phyloP scores from a whole-genome alignment of 1,139 yeast genomes.

The Yamadazyma epiphylla region DNA sequence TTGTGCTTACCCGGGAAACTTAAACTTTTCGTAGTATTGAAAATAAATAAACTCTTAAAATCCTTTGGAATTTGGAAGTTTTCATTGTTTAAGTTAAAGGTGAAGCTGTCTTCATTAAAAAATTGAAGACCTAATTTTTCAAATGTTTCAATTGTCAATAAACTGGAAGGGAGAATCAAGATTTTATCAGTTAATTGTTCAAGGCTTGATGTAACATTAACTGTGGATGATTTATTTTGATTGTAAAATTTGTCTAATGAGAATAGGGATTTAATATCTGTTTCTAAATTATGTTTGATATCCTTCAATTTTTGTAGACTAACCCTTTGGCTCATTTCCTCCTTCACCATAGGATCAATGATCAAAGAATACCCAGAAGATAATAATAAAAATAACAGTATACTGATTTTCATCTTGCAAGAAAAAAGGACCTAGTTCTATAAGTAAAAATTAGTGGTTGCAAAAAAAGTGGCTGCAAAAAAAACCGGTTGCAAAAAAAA shows the following conservation, averaged over 20 bases:
- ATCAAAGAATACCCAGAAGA: conserved; percentile 1
- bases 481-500: conserved; percentile 3
- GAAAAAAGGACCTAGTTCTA: too few relatives aligned
- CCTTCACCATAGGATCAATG: conserved; percentile 2
- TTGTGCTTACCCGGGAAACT: conserved; percentile 7
- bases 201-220: too few relatives aligned
- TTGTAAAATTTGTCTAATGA: too few relatives aligned
- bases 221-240: conserved; percentile 1
- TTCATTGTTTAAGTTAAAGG: conserved; percentile 6
- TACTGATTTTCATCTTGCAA: too few relatives aligned
- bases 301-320: conserved; percentile 10
- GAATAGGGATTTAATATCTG: conserved; percentile 12
- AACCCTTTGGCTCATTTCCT: conserved; percentile 2
- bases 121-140: conserved; percentile 18
- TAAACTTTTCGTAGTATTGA: conserved; percentile 23
- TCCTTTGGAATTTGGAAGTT: conserved; percentile 20
- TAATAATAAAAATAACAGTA: conserved; percentile 1
- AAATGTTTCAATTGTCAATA: conserved; percentile 17
- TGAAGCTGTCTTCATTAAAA: conserved; percentile 13
- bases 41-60: conserved; percentile 29
- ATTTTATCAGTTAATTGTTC: conserved; percentile 12
- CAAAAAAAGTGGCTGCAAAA: conserved; percentile 2
- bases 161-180: conserved; percentile 19
- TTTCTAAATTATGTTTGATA: conserved; percentile 10
- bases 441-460: conserved; percentile 1